Evolutionary conservation across 1,284 basidiomycete genomes (phyloP).

Genomic region (Ceratorhiza oryzae-sativae): DNA sequence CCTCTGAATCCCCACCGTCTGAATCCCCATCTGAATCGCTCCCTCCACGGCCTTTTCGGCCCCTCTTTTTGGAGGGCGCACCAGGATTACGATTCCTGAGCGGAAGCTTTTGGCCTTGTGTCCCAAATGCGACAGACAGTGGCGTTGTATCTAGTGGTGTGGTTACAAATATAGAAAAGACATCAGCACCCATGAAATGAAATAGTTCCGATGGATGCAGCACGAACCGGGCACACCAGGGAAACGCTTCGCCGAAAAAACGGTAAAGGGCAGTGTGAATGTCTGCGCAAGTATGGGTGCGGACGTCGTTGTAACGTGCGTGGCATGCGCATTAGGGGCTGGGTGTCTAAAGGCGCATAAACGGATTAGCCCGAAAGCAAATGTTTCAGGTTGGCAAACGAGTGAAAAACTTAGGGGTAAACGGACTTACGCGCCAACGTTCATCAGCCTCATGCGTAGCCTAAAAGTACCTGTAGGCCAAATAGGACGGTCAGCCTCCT

Average conservation of each 20-base stretch:
- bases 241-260: conserved; percentile 90
- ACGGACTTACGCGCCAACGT: conserved; percentile 77
- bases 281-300: conserved; percentile 80
- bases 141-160: conserved; percentile 86
- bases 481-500: background rate
- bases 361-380: conserved; percentile 1
- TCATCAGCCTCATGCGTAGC: conserved; percentile 81
- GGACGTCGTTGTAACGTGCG: conserved; percentile 67
- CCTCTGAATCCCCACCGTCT: conserved; percentile 41
- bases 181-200: conserved; percentile 37
- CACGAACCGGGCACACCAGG: conserved; percentile 85
- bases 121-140: conserved; percentile 87
- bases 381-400: conserved; percentile 17
- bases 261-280: conserved; percentile 87
- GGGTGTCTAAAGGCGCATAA: conserved; percentile 60
- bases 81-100: conserved; percentile 60
- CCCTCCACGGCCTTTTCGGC: conserved; percentile 32
- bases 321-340: conserved; percentile 72
- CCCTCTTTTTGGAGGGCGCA: conserved; percentile 24
- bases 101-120: conserved; percentile 89
- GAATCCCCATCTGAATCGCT: conserved; percentile 41
- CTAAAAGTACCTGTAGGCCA: conserved; percentile 68
- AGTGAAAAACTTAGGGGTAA: background rate
- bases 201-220: conserved; percentile 12
- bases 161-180: conserved; percentile 42